These are phyloP conservation scores for Kwoniella botswanensis DNA, from an alignment of 768 basidiomycete species.

Conservation along the genomic window DNA sequence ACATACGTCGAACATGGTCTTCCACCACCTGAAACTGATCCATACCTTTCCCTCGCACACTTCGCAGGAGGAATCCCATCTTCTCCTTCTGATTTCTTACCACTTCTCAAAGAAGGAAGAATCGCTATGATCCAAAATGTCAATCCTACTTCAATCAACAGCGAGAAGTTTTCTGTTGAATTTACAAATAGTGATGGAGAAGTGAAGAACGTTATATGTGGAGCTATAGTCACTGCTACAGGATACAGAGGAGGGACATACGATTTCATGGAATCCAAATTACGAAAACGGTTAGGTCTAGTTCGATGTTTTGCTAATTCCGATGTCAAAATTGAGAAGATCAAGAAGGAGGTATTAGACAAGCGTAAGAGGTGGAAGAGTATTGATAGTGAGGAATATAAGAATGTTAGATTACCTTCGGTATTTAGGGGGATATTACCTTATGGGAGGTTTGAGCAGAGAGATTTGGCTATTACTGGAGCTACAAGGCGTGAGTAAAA, in stretches of 20 bases:
- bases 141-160: not conserved
- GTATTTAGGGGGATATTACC: constrained; percentile 13
- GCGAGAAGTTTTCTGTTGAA: not conserved
- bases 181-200: not conserved
- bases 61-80: constrained; percentile 20
- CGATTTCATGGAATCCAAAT: constrained; percentile 8
- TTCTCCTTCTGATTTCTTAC: not conserved
- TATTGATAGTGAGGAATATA: constrained; percentile 1
- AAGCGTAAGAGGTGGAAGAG: constrained; percentile 5
- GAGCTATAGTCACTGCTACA: constrained; percentile 19
- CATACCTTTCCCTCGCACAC: constrained; percentile 14
- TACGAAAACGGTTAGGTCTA: not conserved
- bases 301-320: not conserved
- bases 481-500: constrained; percentile 16
- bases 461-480: constrained; percentile 11
- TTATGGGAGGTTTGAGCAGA: not conserved
- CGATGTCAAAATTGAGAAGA: not conserved
- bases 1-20: constrained; percentile 4
- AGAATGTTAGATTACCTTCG: not conserved
- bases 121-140: constrained; percentile 1
- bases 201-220: constrained; percentile 4
- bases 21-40: constrained; percentile 12
- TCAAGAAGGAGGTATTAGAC: not conserved
- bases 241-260: constrained; percentile 15
- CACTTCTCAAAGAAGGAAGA: constrained; percentile 4